These are phyloP conservation scores for Oemleria cerasiformis DNA, from an alignment of 306 rosid genomes.

Conservation along the genomic window DNA sequence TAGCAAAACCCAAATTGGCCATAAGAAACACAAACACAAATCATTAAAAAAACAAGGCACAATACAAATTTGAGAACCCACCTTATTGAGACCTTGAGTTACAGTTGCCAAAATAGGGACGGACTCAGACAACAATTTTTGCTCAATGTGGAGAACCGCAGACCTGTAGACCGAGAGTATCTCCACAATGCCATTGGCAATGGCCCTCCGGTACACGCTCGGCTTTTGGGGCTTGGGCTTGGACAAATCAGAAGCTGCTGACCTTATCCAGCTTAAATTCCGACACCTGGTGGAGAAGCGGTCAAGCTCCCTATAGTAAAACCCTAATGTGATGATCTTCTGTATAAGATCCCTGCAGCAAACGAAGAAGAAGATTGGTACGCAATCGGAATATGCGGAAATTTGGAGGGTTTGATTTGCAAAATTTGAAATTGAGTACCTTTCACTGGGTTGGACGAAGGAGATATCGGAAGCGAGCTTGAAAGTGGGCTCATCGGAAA, in stretches of 20 bases:
- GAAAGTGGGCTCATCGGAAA: constrained; percentile 70
- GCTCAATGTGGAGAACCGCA: constrained; percentile 82
- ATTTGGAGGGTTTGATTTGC: not conserved
- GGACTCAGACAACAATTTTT: constrained; percentile 74
- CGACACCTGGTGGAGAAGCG: constrained; percentile 76
- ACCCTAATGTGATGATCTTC: constrained; percentile 78
- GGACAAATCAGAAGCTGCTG: constrained; percentile 39
- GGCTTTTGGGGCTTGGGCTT: constrained; percentile 39
- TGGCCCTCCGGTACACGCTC: constrained; percentile 83
- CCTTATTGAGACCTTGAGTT: constrained; percentile 92
- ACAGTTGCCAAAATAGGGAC: constrained; percentile 84
- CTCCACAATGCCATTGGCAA: constrained; percentile 92
- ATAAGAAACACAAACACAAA: not conserved
- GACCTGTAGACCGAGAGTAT: constrained; percentile 80
- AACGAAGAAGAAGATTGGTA: not conserved
- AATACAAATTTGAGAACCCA: not conserved
- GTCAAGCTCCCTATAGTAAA: constrained; percentile 86
- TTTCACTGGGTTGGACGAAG: constrained; percentile 76
- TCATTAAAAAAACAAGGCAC: not conserved
- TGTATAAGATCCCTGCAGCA: constrained; percentile 76
- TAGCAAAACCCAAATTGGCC: constrained; percentile 15
- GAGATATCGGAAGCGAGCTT: constrained; percentile 83
- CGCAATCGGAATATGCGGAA: constrained; percentile 3
- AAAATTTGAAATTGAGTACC: constrained; percentile 33
- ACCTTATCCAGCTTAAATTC: constrained; percentile 87